Conservation (phyloP, 2,329 filamentous ascomycete species). For the Sporothrix curviconia region DNA sequence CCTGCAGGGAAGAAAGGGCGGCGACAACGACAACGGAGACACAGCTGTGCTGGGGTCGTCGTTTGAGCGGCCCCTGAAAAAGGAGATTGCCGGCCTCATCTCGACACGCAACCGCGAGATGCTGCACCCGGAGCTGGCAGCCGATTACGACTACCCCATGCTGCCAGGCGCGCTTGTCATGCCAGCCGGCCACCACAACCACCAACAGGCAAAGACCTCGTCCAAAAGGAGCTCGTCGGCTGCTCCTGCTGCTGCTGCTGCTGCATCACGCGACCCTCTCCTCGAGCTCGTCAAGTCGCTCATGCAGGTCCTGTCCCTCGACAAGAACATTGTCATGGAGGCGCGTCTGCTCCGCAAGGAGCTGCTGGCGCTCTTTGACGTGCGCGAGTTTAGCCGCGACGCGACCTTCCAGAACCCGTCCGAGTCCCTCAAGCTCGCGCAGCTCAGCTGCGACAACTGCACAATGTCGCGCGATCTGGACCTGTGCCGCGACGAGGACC, state of each 20-base stretch:
- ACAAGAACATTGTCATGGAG: slow-evolving; percentile 85
- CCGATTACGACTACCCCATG: slow-evolving; percentile 78
- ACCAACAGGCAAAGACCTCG: no score
- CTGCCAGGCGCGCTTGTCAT: slow-evolving; percentile 60
- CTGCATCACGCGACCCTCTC: slow-evolving; percentile 58
- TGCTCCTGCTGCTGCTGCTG: slow-evolving; percentile 10
- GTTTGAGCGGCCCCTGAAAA: slow-evolving; percentile 85
- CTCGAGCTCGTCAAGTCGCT: slow-evolving; percentile 88
- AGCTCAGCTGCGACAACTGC: slow-evolving; percentile 84
- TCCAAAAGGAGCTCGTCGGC: no score
- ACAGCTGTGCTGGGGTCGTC: slow-evolving; percentile 67
- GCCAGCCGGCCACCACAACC: slow-evolving; percentile 19
- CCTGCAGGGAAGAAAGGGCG: slow-evolving; percentile 37
- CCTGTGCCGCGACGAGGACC: slow-evolving; percentile 79
- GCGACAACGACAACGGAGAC: slow-evolving; percentile 47
- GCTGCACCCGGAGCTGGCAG: slow-evolving; percentile 78
- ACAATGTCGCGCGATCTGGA: slow-evolving; percentile 85
- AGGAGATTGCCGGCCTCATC: slow-evolving; percentile 76
- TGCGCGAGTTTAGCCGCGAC: slow-evolving; percentile 85
- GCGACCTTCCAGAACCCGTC: slow-evolving; percentile 85
- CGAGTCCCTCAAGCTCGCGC: slow-evolving; percentile 62
- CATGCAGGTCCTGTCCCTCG: slow-evolving; percentile 85
- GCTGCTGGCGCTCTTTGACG: slow-evolving; percentile 80
- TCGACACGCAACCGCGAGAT: slow-evolving; percentile 81
- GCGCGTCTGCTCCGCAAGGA: slow-evolving; percentile 84